Evolutionary conservation across 495 filamentous ascomycete genomes (phyloP), one percentile per base, ranked within the genome.

Genomic region (Xylaria bambusicola): DNA sequence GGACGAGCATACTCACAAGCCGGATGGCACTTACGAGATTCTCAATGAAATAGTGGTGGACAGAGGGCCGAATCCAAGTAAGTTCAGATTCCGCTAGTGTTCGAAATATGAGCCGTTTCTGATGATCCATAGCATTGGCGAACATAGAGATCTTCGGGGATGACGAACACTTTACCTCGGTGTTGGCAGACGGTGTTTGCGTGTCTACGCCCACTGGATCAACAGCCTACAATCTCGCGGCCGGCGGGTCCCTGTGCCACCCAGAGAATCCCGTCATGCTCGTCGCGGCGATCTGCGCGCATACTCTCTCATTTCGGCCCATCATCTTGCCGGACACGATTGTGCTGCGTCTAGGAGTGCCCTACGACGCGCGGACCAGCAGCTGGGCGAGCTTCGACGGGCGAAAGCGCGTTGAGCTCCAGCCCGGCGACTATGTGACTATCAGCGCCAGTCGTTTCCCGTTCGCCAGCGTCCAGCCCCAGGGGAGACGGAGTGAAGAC

Each of bases 371-470:
- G 6, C 81, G 94, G 20, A 89, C 92, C 13, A 87, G 84, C 61
- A 92, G 88, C 47, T 98, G 95, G 95, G 95, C 92, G 36, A 96
- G 92, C 71, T 98, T 98, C 74, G 94, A 98, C 70, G 94, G 94
- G 9, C 85, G 91, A 67, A 90, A 96, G 72, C 85, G 91, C 62
- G 77, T 96, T 41, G 94, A 98, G 77, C 75, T 98, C 56, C 75
- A 79, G 42, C 91, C 92, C 0, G 94, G 94, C 7, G 94, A 98
- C 75, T 97, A 97, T 70, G 91, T 98, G 26, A 98, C 93, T 0
- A 91, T 98, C 45, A 92, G 89, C 47, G 95, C 95, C 2, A 91
- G 87, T 18, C 80, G 93, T 60, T 98, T 91, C 66, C 94, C 94
- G 0, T 98, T 98, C 75, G 91, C 94, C 4, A 90, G 87, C 56